Base-by-base conservation (phyloP, 1,284 basidiomycete species). In the Spongispora temasekensis region DNA sequence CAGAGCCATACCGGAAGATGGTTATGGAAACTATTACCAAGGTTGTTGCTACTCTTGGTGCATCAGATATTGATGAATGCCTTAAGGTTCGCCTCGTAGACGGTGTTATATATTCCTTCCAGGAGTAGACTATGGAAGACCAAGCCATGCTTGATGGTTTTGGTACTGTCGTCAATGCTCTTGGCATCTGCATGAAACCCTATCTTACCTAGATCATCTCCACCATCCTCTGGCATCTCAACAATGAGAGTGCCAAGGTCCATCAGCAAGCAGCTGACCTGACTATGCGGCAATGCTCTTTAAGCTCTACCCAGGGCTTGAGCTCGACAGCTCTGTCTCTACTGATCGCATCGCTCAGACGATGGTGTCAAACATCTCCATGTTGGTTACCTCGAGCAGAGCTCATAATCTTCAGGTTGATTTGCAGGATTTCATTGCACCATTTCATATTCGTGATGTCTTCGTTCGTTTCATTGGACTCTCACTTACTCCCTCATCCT, bases 11-110 rank as follows among this genome's bases (percentile, higher is more conserved):
- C 82, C 84, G 97, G 66, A 98, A 98, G 83, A 99, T 99, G 97
- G 96, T 98, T 46, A 99, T 99, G 97, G 97, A 99, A 80, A 98
- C 97, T 0, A 98, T 99, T 68, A 97, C 95, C 25, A 97, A 98
- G 75, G 97, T 99, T 40, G 85, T 99, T 32, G 88, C 90, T 8
- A 91, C 90, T 13, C 86, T 97, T 5, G 96, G 97, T 59, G 94
- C 97, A 2, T 94, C 96, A 1, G 97, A 99, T 71, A 93, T 99
- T 61, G 97, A 99, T 72, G 95, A 99, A 76, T 85, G 95, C 55
- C 82, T 99, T 53, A 97, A 99, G 77, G 88, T 97, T 15, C 86
- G 93, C 60, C 86, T 99, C 15, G 93, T 99, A 34, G 97, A 99
- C 71, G 97, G 97, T 53, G 97, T 99, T 76, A 99, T 99, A 78